phyloP scores from a whole-genome alignment of 805 yeast species.

The Yamadazyma sp. region DNA sequence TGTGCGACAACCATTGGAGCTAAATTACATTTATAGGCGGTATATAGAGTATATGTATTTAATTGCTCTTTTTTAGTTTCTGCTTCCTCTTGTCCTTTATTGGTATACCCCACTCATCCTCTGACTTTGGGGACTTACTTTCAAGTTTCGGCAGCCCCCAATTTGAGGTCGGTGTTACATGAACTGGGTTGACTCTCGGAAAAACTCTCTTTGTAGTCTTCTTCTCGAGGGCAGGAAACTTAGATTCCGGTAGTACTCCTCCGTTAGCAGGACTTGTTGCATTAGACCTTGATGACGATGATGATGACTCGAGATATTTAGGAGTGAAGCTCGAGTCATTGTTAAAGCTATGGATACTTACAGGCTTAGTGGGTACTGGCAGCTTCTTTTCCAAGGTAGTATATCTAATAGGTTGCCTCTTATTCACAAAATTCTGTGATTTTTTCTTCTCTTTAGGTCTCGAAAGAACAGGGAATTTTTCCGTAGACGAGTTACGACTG shows the following conservation, averaged over 20 bases:
- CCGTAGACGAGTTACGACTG: conserved; percentile 19
- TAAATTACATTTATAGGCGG: no score
- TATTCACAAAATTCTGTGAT: conserved; percentile 15
- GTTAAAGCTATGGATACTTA: conserved; percentile 17
- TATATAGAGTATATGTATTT: no score
- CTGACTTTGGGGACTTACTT: conserved; percentile 5
- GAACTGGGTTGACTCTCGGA: conserved; percentile 58
- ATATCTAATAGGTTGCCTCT: conserved; percentile 33
- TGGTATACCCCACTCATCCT: conserved; percentile 15
- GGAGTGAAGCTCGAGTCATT: conserved; percentile 29
- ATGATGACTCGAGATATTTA: conserved; percentile 28
- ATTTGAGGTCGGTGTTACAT: conserved; percentile 17
- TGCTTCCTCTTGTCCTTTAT: conserved; percentile 14
- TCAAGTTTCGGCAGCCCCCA: conserved; percentile 21
- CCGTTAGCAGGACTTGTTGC: conserved; percentile 19
- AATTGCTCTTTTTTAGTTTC: conserved; percentile 13
- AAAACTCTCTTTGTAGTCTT: conserved; percentile 37
- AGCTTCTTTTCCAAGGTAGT: conserved; percentile 27
- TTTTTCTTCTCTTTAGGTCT: conserved; percentile 20
- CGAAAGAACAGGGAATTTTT: conserved; percentile 36
- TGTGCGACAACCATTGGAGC: no score
- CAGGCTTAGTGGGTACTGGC: conserved; percentile 8
- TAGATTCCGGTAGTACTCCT: conserved; percentile 15
- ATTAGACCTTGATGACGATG: conserved; percentile 19
- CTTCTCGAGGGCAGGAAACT: conserved; percentile 52